Evolutionary conservation across 2,329 filamentous ascomycete species (phyloP).

Genomic region (Botrytis fragariae): DNA sequence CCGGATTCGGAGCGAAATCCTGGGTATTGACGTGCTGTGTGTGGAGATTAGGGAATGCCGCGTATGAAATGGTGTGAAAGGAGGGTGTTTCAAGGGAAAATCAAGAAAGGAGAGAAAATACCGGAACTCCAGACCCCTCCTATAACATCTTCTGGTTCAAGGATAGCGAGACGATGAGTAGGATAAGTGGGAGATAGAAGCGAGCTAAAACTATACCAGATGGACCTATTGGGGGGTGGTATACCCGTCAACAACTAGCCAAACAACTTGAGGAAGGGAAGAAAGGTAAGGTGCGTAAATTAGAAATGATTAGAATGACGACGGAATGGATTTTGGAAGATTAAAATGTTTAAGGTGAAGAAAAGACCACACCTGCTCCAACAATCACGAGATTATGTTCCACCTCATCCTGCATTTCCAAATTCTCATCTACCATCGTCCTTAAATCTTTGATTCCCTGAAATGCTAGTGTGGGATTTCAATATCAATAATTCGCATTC

Average conservation of each 20-base stretch:
- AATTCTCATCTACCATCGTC: not conserved
- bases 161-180: not conserved
- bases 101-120: not conserved
- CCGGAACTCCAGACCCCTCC: not conserved
- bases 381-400: not conserved
- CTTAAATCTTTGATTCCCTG: not conserved
- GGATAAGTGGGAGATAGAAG: not conserved
- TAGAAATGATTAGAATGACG: not conserved
- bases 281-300: not conserved
- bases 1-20: slow-evolving; percentile 38
- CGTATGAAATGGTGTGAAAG: too few species aligned
- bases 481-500: not conserved
- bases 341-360: not conserved
- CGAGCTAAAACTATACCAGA: not conserved
- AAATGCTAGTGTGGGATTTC: not conserved
- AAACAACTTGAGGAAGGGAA: not conserved
- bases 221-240: not conserved
- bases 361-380: not conserved
- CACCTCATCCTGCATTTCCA: not conserved
- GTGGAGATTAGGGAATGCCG: not conserved
- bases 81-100: too few species aligned
- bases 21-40: slow-evolving; percentile 31
- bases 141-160: not conserved
- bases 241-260: not conserved
- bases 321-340: not conserved